Base-by-base conservation (phyloP, 169 alveolate species). In the Plasmodium fragile region DNA sequence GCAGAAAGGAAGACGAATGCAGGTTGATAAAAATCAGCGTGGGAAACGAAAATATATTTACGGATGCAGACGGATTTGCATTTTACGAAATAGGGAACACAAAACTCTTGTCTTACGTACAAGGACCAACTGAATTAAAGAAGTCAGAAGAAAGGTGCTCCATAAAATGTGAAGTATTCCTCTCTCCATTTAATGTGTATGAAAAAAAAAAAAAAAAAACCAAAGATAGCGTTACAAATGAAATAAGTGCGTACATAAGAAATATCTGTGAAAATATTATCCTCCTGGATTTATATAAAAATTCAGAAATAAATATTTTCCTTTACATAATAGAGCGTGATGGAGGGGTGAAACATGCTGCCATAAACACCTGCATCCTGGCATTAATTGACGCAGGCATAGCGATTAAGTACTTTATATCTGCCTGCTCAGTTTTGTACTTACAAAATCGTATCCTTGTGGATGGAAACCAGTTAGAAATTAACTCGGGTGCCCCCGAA, bases 341-440 rank as follows among this genome's bases (percentile, higher is more conserved):
- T 92, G 93, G 89, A 73, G 96, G 97, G 71, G 91, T 96, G 39
- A 95, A 95, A 55, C 92, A 96, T 28, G 96, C 97, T 30, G 96
- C 95, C 36, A 77, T 96, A 32, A 96, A 96, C 69, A 93, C 97
- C 22, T 95, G 95, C 45, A 82, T 93, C 45, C 55, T 96, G 39
- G 97, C 97, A 59, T 95, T 96, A 71, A 90, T 96, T 11, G 97
- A 96, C 84, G 97, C 97, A 39, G 97, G 97, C 30, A 94, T 96
- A 22, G 96, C 97, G 4, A 84, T 96, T 87, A 96, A 80, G 92
- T 96, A 95, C 69, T 92, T 96, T 72, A 81, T 95, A 53, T 92
- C 95, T 78, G 93, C 97, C 81, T 92, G 96, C 39, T 92, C 97
- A 6, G 96, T 93, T 25, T 45, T 85, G 52, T 84, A 79, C 90